Percentiles rank a stretch among this genome's conserved stretches.
These are phyloP conservation scores for Melaleuca alternifolia DNA, from an alignment of 345 rosid species.

Conservation along the genomic window DNA sequence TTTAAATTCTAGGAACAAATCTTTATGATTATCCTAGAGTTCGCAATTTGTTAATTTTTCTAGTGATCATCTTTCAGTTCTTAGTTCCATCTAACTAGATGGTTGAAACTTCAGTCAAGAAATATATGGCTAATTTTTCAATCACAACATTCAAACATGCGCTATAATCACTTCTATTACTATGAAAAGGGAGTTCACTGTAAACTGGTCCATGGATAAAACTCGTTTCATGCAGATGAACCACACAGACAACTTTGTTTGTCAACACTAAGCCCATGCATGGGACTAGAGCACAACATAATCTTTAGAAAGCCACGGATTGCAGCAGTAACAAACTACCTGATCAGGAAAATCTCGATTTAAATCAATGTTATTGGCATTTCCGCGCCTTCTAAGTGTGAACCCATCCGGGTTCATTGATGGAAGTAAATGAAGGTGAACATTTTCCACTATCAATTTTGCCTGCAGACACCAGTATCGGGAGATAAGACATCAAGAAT, in stretches of 20 bases:
- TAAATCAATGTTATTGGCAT: constrained; percentile 80
- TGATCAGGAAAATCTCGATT: constrained; percentile 98
- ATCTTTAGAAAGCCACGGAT: neutral
- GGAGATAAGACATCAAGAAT: neutral
- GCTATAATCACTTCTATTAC: neutral
- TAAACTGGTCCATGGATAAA: neutral
- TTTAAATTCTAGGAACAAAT: neutral
- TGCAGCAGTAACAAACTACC: constrained; percentile 27
- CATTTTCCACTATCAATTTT: constrained; percentile 57
- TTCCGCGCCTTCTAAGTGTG: constrained; percentile 55
- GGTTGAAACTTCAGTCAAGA: neutral
- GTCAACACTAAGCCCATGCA: neutral
- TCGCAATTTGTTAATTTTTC: neutral
- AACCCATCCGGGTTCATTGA: constrained; percentile 96
- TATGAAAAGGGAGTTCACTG: neutral
- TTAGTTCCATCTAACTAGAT: neutral
- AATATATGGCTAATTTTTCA: neutral
- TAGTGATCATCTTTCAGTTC: neutral
- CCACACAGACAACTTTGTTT: neutral
- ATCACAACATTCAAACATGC: neutral
- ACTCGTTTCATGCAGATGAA: neutral
- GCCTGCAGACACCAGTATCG: constrained; percentile 35
- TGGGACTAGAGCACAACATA: neutral
- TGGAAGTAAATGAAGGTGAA: constrained; percentile 92
- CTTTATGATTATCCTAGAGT: neutral